A percentile compares a stretch with the other conserved stretches of the same genome.
Conservation (phyloP, 371 early-diverging fungal species). For the Rhizopus delemar region DNA sequence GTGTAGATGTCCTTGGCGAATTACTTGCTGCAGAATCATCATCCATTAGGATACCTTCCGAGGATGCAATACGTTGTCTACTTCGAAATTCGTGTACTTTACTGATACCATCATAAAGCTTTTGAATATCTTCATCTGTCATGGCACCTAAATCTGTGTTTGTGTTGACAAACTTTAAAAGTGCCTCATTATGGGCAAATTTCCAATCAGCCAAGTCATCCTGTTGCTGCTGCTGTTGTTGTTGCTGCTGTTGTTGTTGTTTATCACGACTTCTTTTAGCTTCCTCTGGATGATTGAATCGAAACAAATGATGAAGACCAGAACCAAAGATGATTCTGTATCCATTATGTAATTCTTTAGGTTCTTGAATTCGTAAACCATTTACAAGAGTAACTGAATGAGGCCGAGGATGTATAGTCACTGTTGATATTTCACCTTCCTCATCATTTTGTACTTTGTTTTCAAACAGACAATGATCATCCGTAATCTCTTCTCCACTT, state of each 20-base stretch:
- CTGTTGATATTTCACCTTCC: constrained; percentile 40
- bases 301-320: constrained; percentile 71
- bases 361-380: constrained; percentile 60
- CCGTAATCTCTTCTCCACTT: constrained; percentile 65
- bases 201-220: constrained; percentile 72
- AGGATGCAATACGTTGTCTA: constrained; percentile 44
- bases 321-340: constrained; percentile 80
- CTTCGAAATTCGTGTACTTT: constrained; percentile 50
- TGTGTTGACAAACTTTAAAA: constrained; percentile 47
- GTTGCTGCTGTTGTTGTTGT: constrained; percentile 15
- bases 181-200: constrained; percentile 72
- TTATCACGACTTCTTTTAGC: constrained; percentile 66
- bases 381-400: constrained; percentile 73
- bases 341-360: constrained; percentile 67
- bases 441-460: constrained; percentile 30
- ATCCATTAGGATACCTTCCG: constrained; percentile 41
- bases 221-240: constrained; percentile 36
- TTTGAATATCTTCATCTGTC: constrained; percentile 58
- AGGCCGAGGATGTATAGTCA: constrained; percentile 63
- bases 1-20: constrained; percentile 23
- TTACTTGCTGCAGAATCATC: constrained; percentile 18
- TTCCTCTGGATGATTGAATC: constrained; percentile 85
- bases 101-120: constrained; percentile 52
- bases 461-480: constrained; percentile 80
- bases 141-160: constrained; percentile 39